Base-by-base conservation (phyloP, 108 stramenopile species). In the Nitzschia sp. region DNA sequence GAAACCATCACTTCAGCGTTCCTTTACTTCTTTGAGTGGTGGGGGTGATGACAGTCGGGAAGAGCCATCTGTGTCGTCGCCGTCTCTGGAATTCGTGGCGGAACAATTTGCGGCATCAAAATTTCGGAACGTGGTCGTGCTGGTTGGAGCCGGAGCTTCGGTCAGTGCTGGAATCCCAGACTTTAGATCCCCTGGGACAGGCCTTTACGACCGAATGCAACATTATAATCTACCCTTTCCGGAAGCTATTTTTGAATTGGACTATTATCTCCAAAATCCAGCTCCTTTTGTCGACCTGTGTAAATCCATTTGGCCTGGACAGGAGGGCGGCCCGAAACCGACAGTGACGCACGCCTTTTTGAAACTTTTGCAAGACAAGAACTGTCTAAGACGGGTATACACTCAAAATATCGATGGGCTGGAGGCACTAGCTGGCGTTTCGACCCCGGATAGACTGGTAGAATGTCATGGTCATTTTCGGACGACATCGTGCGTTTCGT, bases 381-480 rank as follows among this genome's bases (percentile, higher is more conserved):
- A 85, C 0, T 16, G 83, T 27, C 68, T 97, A 17, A 45, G 84
- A 41, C 69, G 94, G 56, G 73, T 78, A 38, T 96, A 91, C 54
- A n/a, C n/a, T 13, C 97, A 97, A 65, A 97, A 97, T 69, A 95
- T 97, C 72, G 96, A 97, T 65, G 88, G 87, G 47, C 68, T 97
- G 45, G 96, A 97, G 57, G 57, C 73, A 27, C 34, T 83, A 28
- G 72, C 66, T 28, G 65, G 61, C 2, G 46, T 73, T 16, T 75
- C 82, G 38, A n/a, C 80, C 44, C 62, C 81, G 48, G 91, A 94
- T 1, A 69, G 75, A 66, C 55, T 93, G 62, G 80, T 97, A 31
- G 91, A 95, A 69, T 92, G 91, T 48, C 96, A 97, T 71, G 96
- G 96, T n/a, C 81, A 85, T 56, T 91, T 97, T 53, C 85, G 86